Percentiles rank a stretch among this genome's conserved stretches.
These are phyloP conservation scores for Coniochaeta ligniaria DNA, from an alignment of 2,329 filamentous ascomycete species.

Conservation along the genomic window DNA sequence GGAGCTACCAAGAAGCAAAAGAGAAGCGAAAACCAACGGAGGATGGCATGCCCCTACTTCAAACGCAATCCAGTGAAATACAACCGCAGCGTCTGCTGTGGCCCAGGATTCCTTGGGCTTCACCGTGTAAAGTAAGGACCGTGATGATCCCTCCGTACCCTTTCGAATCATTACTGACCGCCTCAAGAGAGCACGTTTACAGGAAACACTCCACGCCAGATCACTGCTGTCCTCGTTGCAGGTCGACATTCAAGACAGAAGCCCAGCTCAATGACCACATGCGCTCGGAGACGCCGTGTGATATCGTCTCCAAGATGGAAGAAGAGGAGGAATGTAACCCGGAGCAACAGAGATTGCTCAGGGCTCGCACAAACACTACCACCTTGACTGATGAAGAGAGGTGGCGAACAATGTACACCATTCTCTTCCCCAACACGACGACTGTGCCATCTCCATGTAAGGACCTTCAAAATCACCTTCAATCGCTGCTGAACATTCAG, in stretches of 20 bases:
- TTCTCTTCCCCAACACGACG: slow-evolving; percentile 8
- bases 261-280: slow-evolving; percentile 3
- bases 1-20: not conserved
- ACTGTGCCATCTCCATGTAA: slow-evolving; percentile 8
- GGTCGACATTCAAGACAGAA: not conserved
- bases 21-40: not conserved
- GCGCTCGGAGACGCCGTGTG: not conserved
- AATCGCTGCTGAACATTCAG: not conserved
- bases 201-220: slow-evolving; percentile 2
- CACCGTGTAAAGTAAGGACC: slow-evolving; percentile 8
- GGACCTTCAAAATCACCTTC: not conserved
- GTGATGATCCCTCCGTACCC: not conserved
- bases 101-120: slow-evolving; percentile 5
- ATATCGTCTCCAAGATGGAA: not conserved
- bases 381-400: slow-evolving; percentile 4
- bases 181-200: slow-evolving; percentile 7
- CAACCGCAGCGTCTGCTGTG: slow-evolving; percentile 3
- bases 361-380: not conserved
- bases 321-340: slow-evolving; percentile 4
- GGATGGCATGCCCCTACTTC: slow-evolving; percentile 8
- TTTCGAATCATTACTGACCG: not conserved
- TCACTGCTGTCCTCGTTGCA: slow-evolving; percentile 5
- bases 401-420: slow-evolving; percentile 6
- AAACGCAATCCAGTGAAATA: slow-evolving; percentile 6
- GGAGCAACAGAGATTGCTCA: slow-evolving; percentile 5